Base-by-base conservation (phyloP, 805 yeast genomes). In the Suhomyces sp. region DNA sequence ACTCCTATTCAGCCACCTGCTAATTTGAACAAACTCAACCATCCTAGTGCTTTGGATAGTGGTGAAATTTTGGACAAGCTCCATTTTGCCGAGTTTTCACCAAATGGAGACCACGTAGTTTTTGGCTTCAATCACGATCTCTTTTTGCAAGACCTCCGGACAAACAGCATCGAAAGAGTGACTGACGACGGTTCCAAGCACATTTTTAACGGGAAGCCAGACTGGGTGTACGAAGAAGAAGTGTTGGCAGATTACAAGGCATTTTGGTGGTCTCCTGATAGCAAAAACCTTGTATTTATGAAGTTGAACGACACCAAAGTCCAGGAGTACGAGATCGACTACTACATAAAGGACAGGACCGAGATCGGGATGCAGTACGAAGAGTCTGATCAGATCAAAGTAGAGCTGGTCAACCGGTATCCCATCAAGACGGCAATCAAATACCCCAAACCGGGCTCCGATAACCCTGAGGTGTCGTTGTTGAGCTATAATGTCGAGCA, bases 211-310 rank as follows among this genome's bases (percentile, higher is more conserved):
- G 97, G 97, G 2, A 85, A 85, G 54, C 96, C 97, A 0, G 97
- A 90, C 63, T 90, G 97, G 97, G 96, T 89, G 6, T 90, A 90
- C 59, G 97, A 91, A 63, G 97, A 90, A 59, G 97, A 90, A 67
- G 94, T 90, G 0, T 78, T 87, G 49, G 83, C 81, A 33, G 78
- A 81, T 21, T 90, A 85, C 59, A 69, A 77, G 20, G 89, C 92
- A 0, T 58, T 89, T 46, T 90, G 96, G 96, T 91, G 97, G 97
- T 86, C 96, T 4, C 89, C 89, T 7, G 67, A 75, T 41, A 91
- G 93, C 10, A 71, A 78, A n/a, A 78, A 75, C 59, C 63, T 91
- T 43, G 79, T 90, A 0, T 86, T 81, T 55, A 67, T 87, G 58
- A 77, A 83, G 52, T 81, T 87, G 35, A 85, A 90, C 65, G 96